These are phyloP conservation scores for Candida khao-thaluensis DNA, from an alignment of 805 yeast species.

Conservation along the genomic window DNA sequence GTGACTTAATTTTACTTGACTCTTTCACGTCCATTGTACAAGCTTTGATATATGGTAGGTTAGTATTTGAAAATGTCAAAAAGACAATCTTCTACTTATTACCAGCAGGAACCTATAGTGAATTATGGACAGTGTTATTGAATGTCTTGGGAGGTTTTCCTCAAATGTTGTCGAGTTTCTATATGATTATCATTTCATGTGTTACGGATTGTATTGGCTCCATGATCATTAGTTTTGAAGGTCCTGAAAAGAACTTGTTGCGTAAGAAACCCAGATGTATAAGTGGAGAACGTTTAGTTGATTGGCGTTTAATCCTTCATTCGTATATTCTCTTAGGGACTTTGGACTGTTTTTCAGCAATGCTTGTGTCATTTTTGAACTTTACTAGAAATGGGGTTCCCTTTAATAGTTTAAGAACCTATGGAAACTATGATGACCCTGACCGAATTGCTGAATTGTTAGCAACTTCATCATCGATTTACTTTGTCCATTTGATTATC, in stretches of 20 bases:
- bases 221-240: slow-evolving; percentile 43
- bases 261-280: slow-evolving; percentile 41
- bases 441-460: slow-evolving; percentile 15
- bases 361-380: slow-evolving; percentile 39
- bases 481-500: slow-evolving; percentile 46
- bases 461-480: slow-evolving; percentile 36
- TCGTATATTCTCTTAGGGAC: slow-evolving; percentile 45
- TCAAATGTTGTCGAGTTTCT: slow-evolving; percentile 46
- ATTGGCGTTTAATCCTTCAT: slow-evolving; percentile 38
- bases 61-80: slow-evolving; percentile 49
- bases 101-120: slow-evolving; percentile 52
- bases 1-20: slow-evolving; percentile 31
- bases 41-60: slow-evolving; percentile 42
- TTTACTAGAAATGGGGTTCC: slow-evolving; percentile 34
- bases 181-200: slow-evolving; percentile 50
- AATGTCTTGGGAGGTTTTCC: slow-evolving; percentile 51
- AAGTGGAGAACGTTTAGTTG: slow-evolving; percentile 41
- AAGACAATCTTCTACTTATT: slow-evolving; percentile 47
- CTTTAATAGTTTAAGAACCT: slow-evolving; percentile 34
- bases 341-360: slow-evolving; percentile 38
- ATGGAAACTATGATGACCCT: slow-evolving; percentile 26
- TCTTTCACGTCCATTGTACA: slow-evolving; percentile 27
- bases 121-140: slow-evolving; percentile 49
- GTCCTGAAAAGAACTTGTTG: slow-evolving; percentile 42
- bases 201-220: slow-evolving; percentile 49